Evolutionary conservation across 768 basidiomycete species (phyloP), one percentile per base, ranked within the genome.

Genomic region (Lentinus tigrinus): DNA sequence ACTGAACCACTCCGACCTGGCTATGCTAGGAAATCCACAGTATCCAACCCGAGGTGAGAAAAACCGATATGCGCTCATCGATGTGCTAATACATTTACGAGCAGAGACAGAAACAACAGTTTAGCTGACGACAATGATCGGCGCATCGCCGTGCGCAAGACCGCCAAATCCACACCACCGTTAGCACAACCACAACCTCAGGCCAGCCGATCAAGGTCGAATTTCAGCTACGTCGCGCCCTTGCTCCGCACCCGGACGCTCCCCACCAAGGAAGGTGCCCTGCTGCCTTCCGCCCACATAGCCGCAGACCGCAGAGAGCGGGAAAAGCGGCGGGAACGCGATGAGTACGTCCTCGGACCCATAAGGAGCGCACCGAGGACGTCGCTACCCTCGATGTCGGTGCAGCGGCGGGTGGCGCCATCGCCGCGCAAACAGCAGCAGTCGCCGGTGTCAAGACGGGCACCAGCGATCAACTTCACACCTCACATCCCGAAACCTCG

Each of bases 221-320:
- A 46, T 9, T 59, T 59, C 52, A 53, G 39, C 16, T 59, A 49
- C 40, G 27, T 59, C 47, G 57, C 57, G 7, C 57, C 57, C 4
- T 40, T 59, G 28, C 21, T 54, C 17, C 57, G 52, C 3, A 23
- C 38, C 6, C 9, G n/a, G 26, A 9, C 28, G 11, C 26, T 28
- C 13, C 14, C 40, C 14, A 26, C 47, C 19, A 59, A 59, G 47
- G 34, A n/a, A 19, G 44, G 19, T 7, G 19, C 44, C 19, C 6
- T 46, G 19, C 19, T 46, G 19, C 44, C 44, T 17, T 24, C 31
- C 11, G 31, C 44, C 19, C 44, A 13, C 19, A 5, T 46, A 17
- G 44, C 44, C 4, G 44, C 16, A 23, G n/a, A 21, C n/a, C 44
- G 31, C 31, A 31, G 23, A 14, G 17, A 46, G 19, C 17, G 23